Evolutionary conservation across 345 rosid species (phyloP).

Genomic region (Carallia brachiata): DNA sequence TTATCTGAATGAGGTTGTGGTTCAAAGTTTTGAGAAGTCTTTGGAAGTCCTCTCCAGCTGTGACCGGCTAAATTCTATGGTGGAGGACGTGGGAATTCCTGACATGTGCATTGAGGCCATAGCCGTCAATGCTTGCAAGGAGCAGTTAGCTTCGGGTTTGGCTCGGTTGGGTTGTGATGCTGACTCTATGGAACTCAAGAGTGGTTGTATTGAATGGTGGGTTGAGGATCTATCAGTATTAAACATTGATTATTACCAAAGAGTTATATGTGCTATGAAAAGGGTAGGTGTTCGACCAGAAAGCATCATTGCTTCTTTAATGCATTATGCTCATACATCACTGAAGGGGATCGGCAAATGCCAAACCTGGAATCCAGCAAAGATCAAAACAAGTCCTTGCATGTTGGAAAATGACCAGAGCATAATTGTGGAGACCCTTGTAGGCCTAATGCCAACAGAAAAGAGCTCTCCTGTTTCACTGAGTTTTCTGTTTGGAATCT

Average conservation of each 20-base stretch:
- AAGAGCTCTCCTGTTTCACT: conserved; percentile 47
- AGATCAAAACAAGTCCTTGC: conserved; percentile 34
- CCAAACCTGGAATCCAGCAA: conserved; percentile 50
- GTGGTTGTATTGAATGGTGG: conserved; percentile 70
- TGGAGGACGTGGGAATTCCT: conserved; percentile 54
- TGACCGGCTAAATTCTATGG: conserved; percentile 39
- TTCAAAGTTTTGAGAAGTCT: conserved; percentile 61
- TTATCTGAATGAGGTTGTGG: conserved; percentile 53
- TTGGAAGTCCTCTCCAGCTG: conserved; percentile 63
- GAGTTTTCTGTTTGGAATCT: conserved; percentile 76
- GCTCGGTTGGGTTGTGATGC: conserved; percentile 43
- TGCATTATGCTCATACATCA: conserved; percentile 73
- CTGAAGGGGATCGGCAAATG: conserved; percentile 55
- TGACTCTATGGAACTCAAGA: conserved; percentile 56
- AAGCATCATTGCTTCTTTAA: conserved; percentile 57
- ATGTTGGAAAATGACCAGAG: conserved; percentile 47
- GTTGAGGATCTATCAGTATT: conserved; percentile 67
- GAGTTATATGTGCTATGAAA: conserved; percentile 60
- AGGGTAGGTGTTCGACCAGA: conserved; percentile 52
- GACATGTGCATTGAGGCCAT: conserved; percentile 68
- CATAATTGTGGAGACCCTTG: conserved; percentile 59
- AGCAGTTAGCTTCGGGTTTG: conserved; percentile 66
- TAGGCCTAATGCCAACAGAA: conserved; percentile 55
- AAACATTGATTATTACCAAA: conserved; percentile 52
- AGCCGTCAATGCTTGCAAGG: conserved; percentile 68